phyloP scores from a whole-genome alignment of 805 yeast genomes.

The Helenozyma rhizophorensis region DNA sequence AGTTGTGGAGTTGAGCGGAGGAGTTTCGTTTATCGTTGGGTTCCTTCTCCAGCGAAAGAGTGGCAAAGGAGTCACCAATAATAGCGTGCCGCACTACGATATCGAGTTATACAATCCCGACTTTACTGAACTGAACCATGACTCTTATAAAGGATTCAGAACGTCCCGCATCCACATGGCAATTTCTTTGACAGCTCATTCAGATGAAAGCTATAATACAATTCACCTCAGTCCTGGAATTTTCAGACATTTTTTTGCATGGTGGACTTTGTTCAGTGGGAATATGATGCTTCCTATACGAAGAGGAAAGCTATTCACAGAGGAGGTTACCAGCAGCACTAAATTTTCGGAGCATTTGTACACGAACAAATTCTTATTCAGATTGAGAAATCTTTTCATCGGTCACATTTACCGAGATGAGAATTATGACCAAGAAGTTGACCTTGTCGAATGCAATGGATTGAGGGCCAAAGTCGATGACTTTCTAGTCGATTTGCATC shows the following conservation, averaged over 20 bases:
- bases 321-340: constrained; percentile 46
- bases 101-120: constrained; percentile 54
- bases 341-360: constrained; percentile 73
- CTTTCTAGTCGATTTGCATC: constrained; percentile 39
- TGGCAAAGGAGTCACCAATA: constrained; percentile 35
- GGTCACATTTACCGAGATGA: constrained; percentile 66
- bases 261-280: constrained; percentile 89
- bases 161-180: constrained; percentile 39
- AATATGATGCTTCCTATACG: constrained; percentile 76
- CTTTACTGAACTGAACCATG: constrained; percentile 37
- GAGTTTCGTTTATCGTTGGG: constrained; percentile 55
- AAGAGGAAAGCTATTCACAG: constrained; percentile 68
- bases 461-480: constrained; percentile 43
- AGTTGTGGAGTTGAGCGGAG: constrained; percentile 57
- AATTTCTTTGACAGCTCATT: constrained; percentile 34
- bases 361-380: constrained; percentile 77
- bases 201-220: constrained; percentile 52
- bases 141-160: constrained; percentile 39
- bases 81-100: constrained; percentile 58
- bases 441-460: constrained; percentile 61
- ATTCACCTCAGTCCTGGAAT: constrained; percentile 72
- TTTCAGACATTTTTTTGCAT: constrained; percentile 62
- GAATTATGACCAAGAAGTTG: constrained; percentile 26
- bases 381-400: constrained; percentile 66
- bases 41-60: constrained; percentile 49